Base-by-base conservation (phyloP, 2,329 filamentous ascomycete genomes). In the Lachnellula willkommii region DNA sequence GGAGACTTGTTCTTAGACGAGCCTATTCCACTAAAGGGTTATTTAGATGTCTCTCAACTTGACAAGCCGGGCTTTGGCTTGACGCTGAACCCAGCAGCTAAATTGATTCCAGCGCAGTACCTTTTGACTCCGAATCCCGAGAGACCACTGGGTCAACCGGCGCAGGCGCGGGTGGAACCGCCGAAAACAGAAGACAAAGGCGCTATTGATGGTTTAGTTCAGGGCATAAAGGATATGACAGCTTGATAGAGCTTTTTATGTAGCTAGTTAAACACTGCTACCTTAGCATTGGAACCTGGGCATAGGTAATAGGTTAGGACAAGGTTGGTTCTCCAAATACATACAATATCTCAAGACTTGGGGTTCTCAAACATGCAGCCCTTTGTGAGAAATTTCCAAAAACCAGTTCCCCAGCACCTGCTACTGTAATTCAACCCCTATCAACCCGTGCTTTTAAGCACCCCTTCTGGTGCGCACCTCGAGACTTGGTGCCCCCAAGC, bases 51-150 rank as follows among this genome's bases (percentile, higher is more conserved):
- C 4, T 83, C 84, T 17, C 84, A 89, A 54, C 78, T 96, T 55
- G 90, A 96, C 71, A 91, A 88, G 77, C 92, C 92, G 4, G 92
- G 92, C 0, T 96, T 96, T 68, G 92, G 92, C 4, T 78, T 96
- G 50, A 91, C 92, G 57, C 73, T 96, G 55, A 96, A 94, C 72
- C 90, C 90, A 1, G 82, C 82, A 17, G 71, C 79, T 12, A 89
- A 88, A 68, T 75, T 96, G 59, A 88, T 96, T 53, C 83, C 91
- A 42, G 88, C 89, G 5, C 77, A 83, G 47, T 81, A 84, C 54
- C 80, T 96, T 15, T 75, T 96, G 54, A 88, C 81, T 51, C 87
- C 89, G 20, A 76, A 84, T 66, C 87, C 73, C 58, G 77, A 68
- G 72, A 73, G 66, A 61, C 74, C 69, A 64, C 75, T 71, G 65